Evolutionary conservation across 176 grass and related monocot genomes (phyloP).

Genomic region (Oryza meyeriana): DNA sequence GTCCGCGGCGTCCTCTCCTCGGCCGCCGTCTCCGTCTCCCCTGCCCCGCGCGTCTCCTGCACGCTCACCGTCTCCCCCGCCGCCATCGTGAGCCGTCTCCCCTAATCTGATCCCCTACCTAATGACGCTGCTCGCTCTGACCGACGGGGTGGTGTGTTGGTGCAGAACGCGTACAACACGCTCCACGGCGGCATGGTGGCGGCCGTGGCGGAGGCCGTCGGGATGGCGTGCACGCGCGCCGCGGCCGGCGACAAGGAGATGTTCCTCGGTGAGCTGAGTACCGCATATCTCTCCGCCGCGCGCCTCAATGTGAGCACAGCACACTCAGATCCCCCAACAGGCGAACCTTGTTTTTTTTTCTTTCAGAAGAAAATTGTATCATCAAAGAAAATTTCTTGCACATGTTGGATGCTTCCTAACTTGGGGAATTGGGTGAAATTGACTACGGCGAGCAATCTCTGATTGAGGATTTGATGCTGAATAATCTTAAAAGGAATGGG

Average conservation of each 20-base stretch:
- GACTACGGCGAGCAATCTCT: neutral
- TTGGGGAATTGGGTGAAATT: neutral
- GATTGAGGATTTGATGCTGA: neutral
- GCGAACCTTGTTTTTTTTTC: neutral
- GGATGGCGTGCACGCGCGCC: slow-evolving; percentile 38
- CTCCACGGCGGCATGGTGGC: slow-evolving; percentile 52
- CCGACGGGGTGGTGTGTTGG: no score
- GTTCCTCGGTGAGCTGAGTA: slow-evolving; percentile 60
- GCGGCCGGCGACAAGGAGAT: slow-evolving; percentile 36
- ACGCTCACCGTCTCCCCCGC: slow-evolving; percentile 37
- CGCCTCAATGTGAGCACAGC: slow-evolving; percentile 46
- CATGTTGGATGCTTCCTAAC: neutral
- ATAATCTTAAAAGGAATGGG: neutral
- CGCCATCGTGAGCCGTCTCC: slow-evolving; percentile 8
- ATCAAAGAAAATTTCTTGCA: neutral
- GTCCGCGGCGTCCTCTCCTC: slow-evolving; percentile 33
- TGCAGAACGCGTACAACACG: slow-evolving; percentile 50
- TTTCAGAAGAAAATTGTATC: neutral
- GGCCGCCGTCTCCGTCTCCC: neutral
- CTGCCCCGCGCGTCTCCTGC: slow-evolving; percentile 29
- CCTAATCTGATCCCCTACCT: no score
- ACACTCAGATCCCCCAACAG: neutral
- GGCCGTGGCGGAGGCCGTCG: slow-evolving; percentile 44
- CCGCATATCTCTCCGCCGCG: slow-evolving; percentile 39
- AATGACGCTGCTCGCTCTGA: no score